Percentiles rank a stretch among this genome's conserved stretches.
phyloP scores from a whole-genome alignment of 768 basidiomycete species.

The Termitomyces titanicus region DNA sequence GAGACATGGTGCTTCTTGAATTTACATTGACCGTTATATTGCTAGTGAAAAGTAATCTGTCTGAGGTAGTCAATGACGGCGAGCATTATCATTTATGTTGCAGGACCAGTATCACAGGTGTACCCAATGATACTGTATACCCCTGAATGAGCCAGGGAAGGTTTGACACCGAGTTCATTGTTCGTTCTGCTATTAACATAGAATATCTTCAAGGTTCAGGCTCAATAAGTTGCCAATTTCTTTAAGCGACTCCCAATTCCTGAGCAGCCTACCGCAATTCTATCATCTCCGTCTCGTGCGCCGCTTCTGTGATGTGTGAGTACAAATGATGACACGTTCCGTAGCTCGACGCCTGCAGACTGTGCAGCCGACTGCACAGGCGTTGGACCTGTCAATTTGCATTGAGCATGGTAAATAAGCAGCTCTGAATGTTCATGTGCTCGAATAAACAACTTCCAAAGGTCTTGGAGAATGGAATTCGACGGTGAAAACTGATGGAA shows the following conservation, averaged over 20 bases:
- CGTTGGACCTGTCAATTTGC: neutral
- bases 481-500: neutral
- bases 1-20: neutral
- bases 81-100: neutral
- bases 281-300: neutral
- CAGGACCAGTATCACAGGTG: neutral
- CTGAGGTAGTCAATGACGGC: neutral
- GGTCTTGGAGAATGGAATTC: slow-evolving; percentile 1
- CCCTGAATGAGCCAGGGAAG: neutral
- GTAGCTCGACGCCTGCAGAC: neutral
- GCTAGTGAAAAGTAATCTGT: neutral
- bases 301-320: neutral
- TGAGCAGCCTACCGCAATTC: neutral
- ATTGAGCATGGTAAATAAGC: neutral
- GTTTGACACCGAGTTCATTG: neutral
- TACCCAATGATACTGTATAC: neutral
- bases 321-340: neutral
- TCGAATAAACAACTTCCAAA: neutral
- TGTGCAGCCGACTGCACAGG: neutral
- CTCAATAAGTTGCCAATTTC: neutral
- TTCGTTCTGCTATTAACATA: neutral
- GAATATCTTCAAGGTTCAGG: neutral
- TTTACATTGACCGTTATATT: neutral
- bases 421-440: neutral
- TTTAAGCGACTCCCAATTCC: neutral